Evolutionary conservation across 345 rosid genomes (phyloP).

Genomic region (Populus pruinosa): DNA sequence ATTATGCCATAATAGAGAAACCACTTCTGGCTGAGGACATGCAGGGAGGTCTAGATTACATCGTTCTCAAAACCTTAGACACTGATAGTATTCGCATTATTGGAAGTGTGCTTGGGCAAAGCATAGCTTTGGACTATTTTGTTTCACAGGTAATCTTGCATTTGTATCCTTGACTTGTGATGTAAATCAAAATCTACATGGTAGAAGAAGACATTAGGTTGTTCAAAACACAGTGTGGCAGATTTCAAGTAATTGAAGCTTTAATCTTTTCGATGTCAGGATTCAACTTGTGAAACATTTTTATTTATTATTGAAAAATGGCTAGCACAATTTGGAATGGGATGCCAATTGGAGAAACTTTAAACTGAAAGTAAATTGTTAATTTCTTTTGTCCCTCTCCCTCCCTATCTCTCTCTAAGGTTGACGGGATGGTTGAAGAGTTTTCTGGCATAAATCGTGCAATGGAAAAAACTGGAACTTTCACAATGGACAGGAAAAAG

Average conservation of each 20-base stretch:
- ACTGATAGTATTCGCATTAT: constrained; percentile 80
- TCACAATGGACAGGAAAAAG: constrained; percentile 88
- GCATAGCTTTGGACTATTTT: constrained; percentile 89
- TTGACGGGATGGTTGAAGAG: constrained; percentile 91
- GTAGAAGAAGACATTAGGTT: not conserved
- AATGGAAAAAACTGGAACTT: constrained; percentile 86
- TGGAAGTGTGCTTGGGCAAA: constrained; percentile 93
- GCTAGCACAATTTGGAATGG: not conserved
- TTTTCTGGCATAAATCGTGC: constrained; percentile 87
- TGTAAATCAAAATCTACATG: not conserved
- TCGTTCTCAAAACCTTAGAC: constrained; percentile 70
- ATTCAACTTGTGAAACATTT: not conserved
- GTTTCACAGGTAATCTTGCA: constrained; percentile 69
- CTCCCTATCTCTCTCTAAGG: constrained; percentile 36
- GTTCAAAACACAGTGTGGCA: not conserved
- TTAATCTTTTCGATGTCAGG: not conserved
- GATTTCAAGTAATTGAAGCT: not conserved
- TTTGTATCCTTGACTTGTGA: not conserved
- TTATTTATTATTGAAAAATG: not conserved
- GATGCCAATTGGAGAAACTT: constrained; percentile 5
- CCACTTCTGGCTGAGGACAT: constrained; percentile 64
- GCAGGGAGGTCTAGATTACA: constrained; percentile 81
- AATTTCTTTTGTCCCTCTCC: not conserved
- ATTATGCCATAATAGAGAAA: constrained; percentile 84
- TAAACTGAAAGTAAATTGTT: not conserved